These are phyloP conservation scores for Candida coleopterorum DNA, from an alignment of 805 yeast species.

Conservation along the genomic window DNA sequence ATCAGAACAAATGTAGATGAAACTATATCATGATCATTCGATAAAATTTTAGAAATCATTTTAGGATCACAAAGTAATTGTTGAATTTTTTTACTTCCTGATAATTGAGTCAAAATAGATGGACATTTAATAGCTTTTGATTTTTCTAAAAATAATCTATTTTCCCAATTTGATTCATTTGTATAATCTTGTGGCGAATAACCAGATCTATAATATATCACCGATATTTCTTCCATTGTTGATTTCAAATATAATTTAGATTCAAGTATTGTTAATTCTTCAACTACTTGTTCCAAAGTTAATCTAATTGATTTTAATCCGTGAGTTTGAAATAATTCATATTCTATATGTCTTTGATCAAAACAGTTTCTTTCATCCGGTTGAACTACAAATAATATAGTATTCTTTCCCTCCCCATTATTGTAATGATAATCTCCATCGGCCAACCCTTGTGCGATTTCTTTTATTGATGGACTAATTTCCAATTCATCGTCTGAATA, in stretches of 20 bases:
- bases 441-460: slow-evolving; percentile 66
- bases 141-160: slow-evolving; percentile 66
- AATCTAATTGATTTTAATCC: slow-evolving; percentile 62
- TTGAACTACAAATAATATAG: slow-evolving; percentile 74
- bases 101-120: slow-evolving; percentile 76
- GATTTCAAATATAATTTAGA: slow-evolving; percentile 49
- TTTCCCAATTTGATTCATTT: slow-evolving; percentile 66
- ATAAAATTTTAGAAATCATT: slow-evolving; percentile 45
- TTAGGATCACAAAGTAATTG: slow-evolving; percentile 67
- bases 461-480: slow-evolving; percentile 56
- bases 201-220: slow-evolving; percentile 87
- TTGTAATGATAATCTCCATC: slow-evolving; percentile 60
- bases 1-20: slow-evolving; percentile 75
- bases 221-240: slow-evolving; percentile 69
- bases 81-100: slow-evolving; percentile 93
- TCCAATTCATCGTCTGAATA: slow-evolving; percentile 54
- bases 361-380: slow-evolving; percentile 82
- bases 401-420: slow-evolving; percentile 20
- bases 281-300: slow-evolving; percentile 55
- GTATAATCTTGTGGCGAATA: slow-evolving; percentile 82
- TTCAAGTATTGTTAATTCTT: slow-evolving; percentile 36
- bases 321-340: slow-evolving; percentile 50
- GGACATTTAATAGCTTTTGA: slow-evolving; percentile 89
- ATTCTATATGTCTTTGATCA: slow-evolving; percentile 87
- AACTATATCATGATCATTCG: slow-evolving; percentile 29